phyloP scores from a whole-genome alignment of 2,329 filamentous ascomycete genomes.

The Colletotrichum gloeosporioides region DNA sequence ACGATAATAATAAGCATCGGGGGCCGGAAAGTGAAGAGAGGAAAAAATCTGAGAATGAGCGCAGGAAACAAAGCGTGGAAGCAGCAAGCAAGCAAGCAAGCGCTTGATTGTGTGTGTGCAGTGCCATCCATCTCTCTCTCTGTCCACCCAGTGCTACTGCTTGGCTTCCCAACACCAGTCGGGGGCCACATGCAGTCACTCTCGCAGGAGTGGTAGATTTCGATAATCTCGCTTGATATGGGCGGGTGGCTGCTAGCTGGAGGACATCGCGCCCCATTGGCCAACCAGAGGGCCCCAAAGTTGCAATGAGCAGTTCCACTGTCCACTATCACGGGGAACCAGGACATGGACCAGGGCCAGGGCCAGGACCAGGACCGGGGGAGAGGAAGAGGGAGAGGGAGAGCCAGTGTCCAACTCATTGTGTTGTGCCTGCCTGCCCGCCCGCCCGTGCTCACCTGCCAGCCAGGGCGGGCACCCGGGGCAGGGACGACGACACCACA shows the following conservation, averaged over 20 bases:
- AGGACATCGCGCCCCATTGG: constrained; percentile 2
- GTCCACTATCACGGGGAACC: constrained; percentile 18
- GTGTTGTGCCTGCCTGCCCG: background rate
- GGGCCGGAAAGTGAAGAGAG: background rate
- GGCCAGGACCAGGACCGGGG: background rate
- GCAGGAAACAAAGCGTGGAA: background rate
- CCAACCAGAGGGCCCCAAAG: constrained; percentile 3
- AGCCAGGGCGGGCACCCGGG: background rate
- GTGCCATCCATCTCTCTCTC: background rate
- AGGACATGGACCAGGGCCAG: background rate
- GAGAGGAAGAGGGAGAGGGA: background rate
- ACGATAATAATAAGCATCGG: constrained; percentile 17
- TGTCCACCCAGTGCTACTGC: background rate
- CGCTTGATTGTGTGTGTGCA: background rate
- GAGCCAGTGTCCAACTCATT: background rate
- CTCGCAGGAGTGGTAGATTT: constrained; percentile 22
- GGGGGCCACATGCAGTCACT: background rate
- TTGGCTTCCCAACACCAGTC: background rate
- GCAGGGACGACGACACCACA: background rate
- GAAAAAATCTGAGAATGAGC: background rate
- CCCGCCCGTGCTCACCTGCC: background rate
- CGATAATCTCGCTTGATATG: constrained; percentile 29
- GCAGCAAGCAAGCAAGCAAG: background rate
- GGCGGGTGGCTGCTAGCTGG: constrained; percentile 21
- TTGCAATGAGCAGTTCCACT: constrained; percentile 10